Evolutionary conservation across 2,329 filamentous ascomycete species (phyloP).

Genomic region (Podosphaera fusca): DNA sequence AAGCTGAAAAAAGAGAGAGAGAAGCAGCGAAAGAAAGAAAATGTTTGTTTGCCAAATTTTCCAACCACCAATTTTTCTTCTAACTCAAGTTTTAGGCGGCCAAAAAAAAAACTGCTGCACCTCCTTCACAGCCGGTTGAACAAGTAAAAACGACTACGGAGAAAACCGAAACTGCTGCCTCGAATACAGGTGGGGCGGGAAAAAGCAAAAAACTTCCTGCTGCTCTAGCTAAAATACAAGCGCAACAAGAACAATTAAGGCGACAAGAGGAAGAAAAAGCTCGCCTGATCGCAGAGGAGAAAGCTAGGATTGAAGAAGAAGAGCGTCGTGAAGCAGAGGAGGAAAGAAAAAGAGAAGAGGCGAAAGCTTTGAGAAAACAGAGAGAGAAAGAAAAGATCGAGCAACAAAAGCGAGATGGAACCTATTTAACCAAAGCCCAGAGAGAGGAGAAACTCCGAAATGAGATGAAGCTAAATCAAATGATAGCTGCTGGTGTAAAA

Average conservation of each 20-base stretch:
- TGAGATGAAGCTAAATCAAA: slow-evolving; percentile 62
- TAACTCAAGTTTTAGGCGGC: slow-evolving; percentile 31
- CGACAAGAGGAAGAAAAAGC: slow-evolving; percentile 40
- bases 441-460: slow-evolving; percentile 60
- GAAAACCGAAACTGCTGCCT: slow-evolving; percentile 19
- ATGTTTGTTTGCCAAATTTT: slow-evolving; percentile 30
- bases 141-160: slow-evolving; percentile 26
- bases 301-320: slow-evolving; percentile 39
- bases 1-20: slow-evolving; percentile 94
- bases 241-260: slow-evolving; percentile 60
- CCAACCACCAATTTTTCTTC: not conserved
- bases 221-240: slow-evolving; percentile 49
- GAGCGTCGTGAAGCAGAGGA: slow-evolving; percentile 45
- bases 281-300: slow-evolving; percentile 35
- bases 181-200: slow-evolving; percentile 23
- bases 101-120: slow-evolving; percentile 52
- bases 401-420: slow-evolving; percentile 70
- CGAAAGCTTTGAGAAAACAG: slow-evolving; percentile 57
- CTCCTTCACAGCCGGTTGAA: slow-evolving; percentile 26
- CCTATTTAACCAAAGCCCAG: slow-evolving; percentile 68
- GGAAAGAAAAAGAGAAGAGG: slow-evolving; percentile 43
- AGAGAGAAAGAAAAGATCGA: slow-evolving; percentile 72
- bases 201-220: slow-evolving; percentile 83
- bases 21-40: slow-evolving; percentile 96
- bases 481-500: slow-evolving; percentile 56